Percentiles rank a stretch among this genome's conserved stretches.
Conservation (phyloP, 2,329 filamentous ascomycete species). For the Phialophora macrospora region DNA sequence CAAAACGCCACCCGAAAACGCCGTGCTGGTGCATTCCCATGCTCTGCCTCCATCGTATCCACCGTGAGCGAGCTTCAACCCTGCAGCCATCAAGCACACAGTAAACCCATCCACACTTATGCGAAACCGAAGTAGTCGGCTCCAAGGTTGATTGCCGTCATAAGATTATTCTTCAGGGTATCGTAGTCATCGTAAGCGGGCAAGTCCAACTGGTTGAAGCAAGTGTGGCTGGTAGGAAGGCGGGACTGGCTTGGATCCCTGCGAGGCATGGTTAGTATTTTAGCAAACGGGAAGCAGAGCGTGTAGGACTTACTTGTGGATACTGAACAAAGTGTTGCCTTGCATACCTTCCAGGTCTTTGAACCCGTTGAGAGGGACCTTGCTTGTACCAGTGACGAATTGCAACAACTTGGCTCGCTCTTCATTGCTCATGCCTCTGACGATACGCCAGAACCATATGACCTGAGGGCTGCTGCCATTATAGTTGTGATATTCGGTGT, state of each 20-base stretch:
- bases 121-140: constrained; percentile 77
- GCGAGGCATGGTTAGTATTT: constrained; percentile 19
- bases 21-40: constrained; percentile 8
- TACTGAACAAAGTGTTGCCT: constrained; percentile 96
- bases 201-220: constrained; percentile 98
- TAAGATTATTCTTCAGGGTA: constrained; percentile 79
- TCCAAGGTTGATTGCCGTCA: constrained; percentile 96
- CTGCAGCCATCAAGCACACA: background rate
- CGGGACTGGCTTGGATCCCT: constrained; percentile 69
- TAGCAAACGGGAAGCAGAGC: background rate
- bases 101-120: constrained; percentile 7
- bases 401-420: constrained; percentile 96
- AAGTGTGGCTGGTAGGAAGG: constrained; percentile 94
- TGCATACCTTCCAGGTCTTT: constrained; percentile 99
- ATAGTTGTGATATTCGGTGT: constrained; percentile 99
- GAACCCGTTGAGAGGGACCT: constrained; percentile 97
- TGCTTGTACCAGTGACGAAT: constrained; percentile 97
- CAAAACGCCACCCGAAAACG: constrained; percentile 4
- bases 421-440: constrained; percentile 97
- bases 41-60: background rate
- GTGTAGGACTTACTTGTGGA: constrained; percentile 67
- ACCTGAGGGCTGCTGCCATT: constrained; percentile 92
- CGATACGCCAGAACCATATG: constrained; percentile 99
- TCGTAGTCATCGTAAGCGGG: constrained; percentile 99
- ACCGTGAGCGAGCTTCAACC: background rate